A percentile compares a stretch with the other conserved stretches of the same genome.
These are phyloP conservation scores for Chlamydomonas sp. DNA, from an alignment of 139 green algal genomes.

Conservation along the genomic window DNA sequence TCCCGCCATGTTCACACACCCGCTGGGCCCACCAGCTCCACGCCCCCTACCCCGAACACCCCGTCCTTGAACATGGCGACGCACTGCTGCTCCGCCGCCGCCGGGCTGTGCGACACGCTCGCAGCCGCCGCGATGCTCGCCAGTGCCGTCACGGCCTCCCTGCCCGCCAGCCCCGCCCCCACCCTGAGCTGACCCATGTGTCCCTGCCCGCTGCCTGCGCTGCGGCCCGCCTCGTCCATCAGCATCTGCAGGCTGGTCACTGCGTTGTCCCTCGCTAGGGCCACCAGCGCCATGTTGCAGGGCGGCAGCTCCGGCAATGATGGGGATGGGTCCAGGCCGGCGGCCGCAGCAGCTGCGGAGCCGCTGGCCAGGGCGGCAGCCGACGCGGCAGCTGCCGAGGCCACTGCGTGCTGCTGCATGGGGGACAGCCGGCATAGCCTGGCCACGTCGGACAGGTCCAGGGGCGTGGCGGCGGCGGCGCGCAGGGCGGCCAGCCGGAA, in stretches of 20 bases:
- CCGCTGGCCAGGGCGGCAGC: background rate
- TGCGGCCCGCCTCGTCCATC: background rate
- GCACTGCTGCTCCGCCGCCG: constrained; percentile 23
- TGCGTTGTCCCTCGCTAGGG: constrained; percentile 29
- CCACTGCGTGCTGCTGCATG: constrained; percentile 7
- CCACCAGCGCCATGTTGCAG: constrained; percentile 9
- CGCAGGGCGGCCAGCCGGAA: constrained; percentile 23
- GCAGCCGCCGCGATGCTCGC: background rate
- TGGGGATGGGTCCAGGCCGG: background rate
- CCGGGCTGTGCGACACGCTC: constrained; percentile 28
- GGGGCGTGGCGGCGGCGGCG: background rate
- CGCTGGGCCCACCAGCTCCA: background rate
- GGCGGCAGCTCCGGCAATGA: background rate
- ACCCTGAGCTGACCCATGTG: background rate
- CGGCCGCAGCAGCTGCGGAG: background rate
- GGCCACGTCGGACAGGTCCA: constrained; percentile 6
- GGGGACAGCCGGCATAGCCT: constrained; percentile 13
- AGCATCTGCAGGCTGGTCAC: constrained; percentile 30
- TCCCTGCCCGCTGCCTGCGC: background rate
- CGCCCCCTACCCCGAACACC: constrained; percentile 6
- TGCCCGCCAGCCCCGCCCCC: background rate
- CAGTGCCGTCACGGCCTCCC: background rate
- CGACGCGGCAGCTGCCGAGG: background rate
- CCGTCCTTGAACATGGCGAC: background rate
- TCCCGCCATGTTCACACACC: too few species aligned